Evolutionary conservation across 176 grass and related monocot species (phyloP), one percentile per base, ranked within the genome.

Genomic region (Aegilops sharonensis): DNA sequence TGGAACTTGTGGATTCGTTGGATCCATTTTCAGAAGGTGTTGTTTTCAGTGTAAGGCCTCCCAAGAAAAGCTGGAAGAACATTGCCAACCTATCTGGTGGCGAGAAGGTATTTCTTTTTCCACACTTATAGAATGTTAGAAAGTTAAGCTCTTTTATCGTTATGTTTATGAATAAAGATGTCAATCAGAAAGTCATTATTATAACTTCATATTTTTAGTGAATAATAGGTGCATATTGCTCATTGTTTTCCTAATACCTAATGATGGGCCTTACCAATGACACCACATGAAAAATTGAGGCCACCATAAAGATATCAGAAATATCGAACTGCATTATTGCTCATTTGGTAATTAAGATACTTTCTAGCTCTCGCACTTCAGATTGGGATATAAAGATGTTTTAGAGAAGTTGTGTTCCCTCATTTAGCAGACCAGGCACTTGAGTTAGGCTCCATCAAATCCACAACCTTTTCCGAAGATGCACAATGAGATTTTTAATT

Each of bases 11-110:
- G 85, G 97, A 99, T 89, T 99, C 97, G 25, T 81, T 99, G 75
- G 97, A 99, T 72, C 94, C 97, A 40, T 99, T 99, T 87, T 99
- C 97, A 69, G 97, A 99, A 89, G 97, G 97, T 27, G 97, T 99
- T 85, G 97, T 99, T 92, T 99, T 99, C 65, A 99, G 97, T 80
- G 94, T 99, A 40, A 92, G 97, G 80, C 97, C 97, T 72, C 97
- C 94, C 39, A 99, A 94, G 88, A 99, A 96, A 88, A 96, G 94
- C 82, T 96, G 94, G 94, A 96, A 96, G 84, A 98, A 98, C 78
- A 98, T 98, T 78, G 97, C 97, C 30, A 95, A 98, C 91, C 56
- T 98, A 67, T 98, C 97, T 79, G 94, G 97, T 43, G 97, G 97
- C 23, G 94, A 98, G 76, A 98, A 96, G 97, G 97, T 95, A 89